Conservation (phyloP, 148 eudicot species). For the Persicaria tinctoria region DNA sequence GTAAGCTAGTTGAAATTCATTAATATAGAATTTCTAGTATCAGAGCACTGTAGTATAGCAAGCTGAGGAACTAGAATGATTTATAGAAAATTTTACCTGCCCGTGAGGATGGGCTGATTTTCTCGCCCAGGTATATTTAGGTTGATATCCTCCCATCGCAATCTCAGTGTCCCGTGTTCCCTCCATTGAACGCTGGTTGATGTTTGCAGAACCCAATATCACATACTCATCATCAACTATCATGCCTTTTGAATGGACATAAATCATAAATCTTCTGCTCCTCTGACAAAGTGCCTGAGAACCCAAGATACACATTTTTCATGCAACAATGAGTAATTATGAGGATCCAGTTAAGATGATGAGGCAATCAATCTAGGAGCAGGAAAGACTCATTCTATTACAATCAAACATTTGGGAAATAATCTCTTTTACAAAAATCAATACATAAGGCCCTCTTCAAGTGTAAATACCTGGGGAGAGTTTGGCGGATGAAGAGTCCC, state of each 20-base stretch:
- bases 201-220: conserved; percentile 83
- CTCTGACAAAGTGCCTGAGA: conserved; percentile 40
- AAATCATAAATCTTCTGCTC: conserved; percentile 75
- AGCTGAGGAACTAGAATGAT: not conserved
- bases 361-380: not conserved
- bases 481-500: conserved; percentile 23
- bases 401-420: not conserved
- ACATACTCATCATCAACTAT: conserved; percentile 86
- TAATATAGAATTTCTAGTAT: not conserved
- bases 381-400: not conserved
- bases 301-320: not conserved
- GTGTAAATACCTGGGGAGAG: conserved; percentile 49
- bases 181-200: conserved; percentile 86
- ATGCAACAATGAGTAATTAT: conserved; percentile 1
- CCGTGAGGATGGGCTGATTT: conserved; percentile 43
- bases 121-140: conserved; percentile 60
- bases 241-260: conserved; percentile 96
- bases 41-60: not conserved
- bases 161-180: conserved; percentile 92
- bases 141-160: conserved; percentile 93
- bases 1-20: not conserved
- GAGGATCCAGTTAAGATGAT: not conserved
- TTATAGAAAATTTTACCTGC: conserved; percentile 39
- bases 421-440: not conserved
- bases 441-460: not conserved